Evolutionary conservation across 2,329 filamentous ascomycete genomes (phyloP), one percentile per base, ranked within the genome.

Genomic region (Exophiala bonariae): DNA sequence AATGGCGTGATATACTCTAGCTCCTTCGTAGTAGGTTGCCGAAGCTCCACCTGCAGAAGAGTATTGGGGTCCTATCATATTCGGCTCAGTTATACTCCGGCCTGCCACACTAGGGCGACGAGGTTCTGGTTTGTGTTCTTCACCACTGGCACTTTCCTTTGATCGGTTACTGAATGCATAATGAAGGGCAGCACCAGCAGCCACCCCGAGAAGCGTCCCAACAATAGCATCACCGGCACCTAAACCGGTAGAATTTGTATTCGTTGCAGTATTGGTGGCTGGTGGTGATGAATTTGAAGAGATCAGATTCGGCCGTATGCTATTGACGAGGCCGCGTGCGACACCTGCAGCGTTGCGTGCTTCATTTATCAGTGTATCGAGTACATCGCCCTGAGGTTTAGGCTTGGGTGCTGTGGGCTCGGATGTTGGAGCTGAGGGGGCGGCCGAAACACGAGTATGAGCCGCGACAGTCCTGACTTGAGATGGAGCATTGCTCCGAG

Each of bases 181-280:
- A 8, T 87, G 85, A 32, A 87, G 73, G 8, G 85, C 86, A 28
- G 85, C 87, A 31, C 86, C 87, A 14, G 87, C 87, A 13, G 87
- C 88, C 23, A 86, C 87, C 34, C 88, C 89, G 39, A 95, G 76
- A 9, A 95, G 73, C 6, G 87, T 86, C 6, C 89, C 87, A 36
- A 93, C 76, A 33, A 91, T 76, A 16, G 81, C 80, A 56, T 83
- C 83, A 32, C 81, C 75, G 40, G 74, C 76, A 35, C 54, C 57
- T 6, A 62, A 59, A 18, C 43, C 38, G 22, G 51, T 57, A 16
- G 53, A 48, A 22, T 47, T 32, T 40, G 61, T 63, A 41, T 61
- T 63, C 64, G 65, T 14, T 58, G 54, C 20, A 4, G 28, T 9
- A 17, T 28, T 58, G 40, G 47, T 45, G 30, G 50, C 41, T 39